Conservation (phyloP, 1,284 basidiomycete genomes). For the Phlebopus sp. region DNA sequence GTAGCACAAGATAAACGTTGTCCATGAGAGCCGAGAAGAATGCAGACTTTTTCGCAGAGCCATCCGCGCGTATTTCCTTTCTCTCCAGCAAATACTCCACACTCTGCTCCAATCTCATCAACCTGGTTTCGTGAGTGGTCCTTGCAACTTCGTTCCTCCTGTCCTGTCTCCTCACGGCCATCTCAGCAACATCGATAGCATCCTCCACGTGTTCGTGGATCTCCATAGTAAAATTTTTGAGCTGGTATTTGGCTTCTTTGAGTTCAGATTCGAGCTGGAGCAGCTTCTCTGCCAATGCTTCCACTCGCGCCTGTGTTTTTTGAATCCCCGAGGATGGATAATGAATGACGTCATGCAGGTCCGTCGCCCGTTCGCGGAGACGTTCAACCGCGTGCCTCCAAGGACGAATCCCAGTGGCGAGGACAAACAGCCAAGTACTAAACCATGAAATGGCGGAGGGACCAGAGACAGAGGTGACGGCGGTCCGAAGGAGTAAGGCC, state of each 20-base stretch:
- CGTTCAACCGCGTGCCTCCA: conserved; percentile 70
- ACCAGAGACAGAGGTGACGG: conserved; percentile 51
- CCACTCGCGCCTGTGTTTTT: conserved; percentile 8
- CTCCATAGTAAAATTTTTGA: conserved; percentile 26
- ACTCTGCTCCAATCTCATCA: conserved; percentile 26
- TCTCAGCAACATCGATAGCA: conserved; percentile 27
- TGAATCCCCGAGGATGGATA: conserved; percentile 42
- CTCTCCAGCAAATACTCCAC: conserved; percentile 28
- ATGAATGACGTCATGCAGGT: conserved; percentile 62
- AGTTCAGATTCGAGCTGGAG: conserved; percentile 25
- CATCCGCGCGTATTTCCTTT: conserved; percentile 29
- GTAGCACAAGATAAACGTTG: conserved; percentile 24
- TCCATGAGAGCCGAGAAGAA: conserved; percentile 19
- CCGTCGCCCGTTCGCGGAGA: conserved; percentile 52
- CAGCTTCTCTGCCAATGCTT: conserved; percentile 18
- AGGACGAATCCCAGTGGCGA: conserved; percentile 73
- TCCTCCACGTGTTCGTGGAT: conserved; percentile 33
- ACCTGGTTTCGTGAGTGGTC: conserved; percentile 22
- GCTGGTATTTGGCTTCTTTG: conserved; percentile 17
- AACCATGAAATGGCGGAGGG: conserved; percentile 71
- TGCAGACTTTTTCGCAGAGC: conserved; percentile 14
- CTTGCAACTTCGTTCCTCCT: conserved; percentile 28
- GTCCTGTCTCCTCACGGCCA: conserved; percentile 28
- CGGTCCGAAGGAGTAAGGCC: conserved; percentile 57
- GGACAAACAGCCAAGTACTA: conserved; percentile 68